Conservation (phyloP, 257 asterid genomes). For the Ilex asprella region DNA sequence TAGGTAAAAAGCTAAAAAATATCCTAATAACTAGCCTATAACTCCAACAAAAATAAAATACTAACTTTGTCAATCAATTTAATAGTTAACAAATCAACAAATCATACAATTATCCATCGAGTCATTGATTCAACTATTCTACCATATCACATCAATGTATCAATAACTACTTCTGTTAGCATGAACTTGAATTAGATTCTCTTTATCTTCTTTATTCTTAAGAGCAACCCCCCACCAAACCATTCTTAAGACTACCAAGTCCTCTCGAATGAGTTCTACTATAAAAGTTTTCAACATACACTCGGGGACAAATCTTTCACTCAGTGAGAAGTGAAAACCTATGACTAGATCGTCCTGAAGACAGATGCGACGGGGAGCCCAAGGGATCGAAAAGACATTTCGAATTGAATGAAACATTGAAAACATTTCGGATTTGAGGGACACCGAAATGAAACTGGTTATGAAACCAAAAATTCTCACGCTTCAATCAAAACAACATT, state of each 20-base stretch:
- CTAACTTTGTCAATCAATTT: no score
- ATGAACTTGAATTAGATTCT: neutral
- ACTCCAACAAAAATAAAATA: no score
- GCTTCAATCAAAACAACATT: no score
- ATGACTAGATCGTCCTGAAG: neutral
- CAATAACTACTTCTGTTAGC: neutral
- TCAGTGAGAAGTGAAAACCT: neutral
- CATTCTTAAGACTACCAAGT: neutral
- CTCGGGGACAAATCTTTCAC: constrained; percentile 2
- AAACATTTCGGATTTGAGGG: neutral
- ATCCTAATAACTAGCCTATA: no score
- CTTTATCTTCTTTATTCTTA: neutral
- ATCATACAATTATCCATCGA: no score
- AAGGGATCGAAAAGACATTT: neutral
- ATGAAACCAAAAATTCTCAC: no score
- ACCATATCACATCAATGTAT: no score
- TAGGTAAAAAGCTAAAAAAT: no score
- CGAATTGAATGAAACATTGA: neutral
- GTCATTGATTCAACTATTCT: no score
- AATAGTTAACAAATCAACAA: no score
- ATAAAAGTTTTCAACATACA: constrained; percentile 12
- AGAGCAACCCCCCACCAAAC: neutral
- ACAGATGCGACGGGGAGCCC: neutral
- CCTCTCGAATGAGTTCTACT: constrained; percentile 13
- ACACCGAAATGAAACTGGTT: no score